phyloP scores from a whole-genome alignment of 352 stramenopile species.

The Peronospora tabacina region DNA sequence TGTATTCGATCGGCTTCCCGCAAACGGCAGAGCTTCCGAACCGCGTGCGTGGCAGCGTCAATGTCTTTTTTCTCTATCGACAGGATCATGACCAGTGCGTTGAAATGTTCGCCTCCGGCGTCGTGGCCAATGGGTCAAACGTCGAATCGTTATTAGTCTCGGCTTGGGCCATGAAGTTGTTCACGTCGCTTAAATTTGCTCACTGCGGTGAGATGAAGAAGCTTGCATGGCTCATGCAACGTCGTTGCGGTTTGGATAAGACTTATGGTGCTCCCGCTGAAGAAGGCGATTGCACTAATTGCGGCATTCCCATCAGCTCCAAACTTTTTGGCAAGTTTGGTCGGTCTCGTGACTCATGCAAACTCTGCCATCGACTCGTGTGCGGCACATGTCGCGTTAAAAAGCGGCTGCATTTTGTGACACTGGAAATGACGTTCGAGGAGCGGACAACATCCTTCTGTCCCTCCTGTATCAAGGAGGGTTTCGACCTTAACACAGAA shows the following conservation, averaged over 20 bases:
- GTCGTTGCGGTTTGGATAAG: constrained; percentile 22
- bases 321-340: constrained; percentile 30
- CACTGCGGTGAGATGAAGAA: constrained; percentile 39
- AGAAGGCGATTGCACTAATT: constrained; percentile 29
- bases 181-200: constrained; percentile 24
- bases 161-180: constrained; percentile 28
- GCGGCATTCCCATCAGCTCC: constrained; percentile 25
- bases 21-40: constrained; percentile 27
- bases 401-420: constrained; percentile 32
- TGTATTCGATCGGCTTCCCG: constrained; percentile 36
- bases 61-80: constrained; percentile 32
- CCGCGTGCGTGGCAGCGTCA: constrained; percentile 22
- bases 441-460: constrained; percentile 34
- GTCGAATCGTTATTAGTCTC: constrained; percentile 26
- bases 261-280: constrained; percentile 15
- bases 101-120: constrained; percentile 23
- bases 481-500: constrained; percentile 26
- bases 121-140: constrained; percentile 24
- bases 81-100: constrained; percentile 26
- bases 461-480: constrained; percentile 30
- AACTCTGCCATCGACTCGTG: constrained; percentile 29
- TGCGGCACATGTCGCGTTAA: constrained; percentile 31
- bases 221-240: constrained; percentile 35
- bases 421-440: constrained; percentile 32
- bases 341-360: constrained; percentile 29